phyloP scores from a whole-genome alignment of 129 eudicot genomes.

The Silybum marianum region DNA sequence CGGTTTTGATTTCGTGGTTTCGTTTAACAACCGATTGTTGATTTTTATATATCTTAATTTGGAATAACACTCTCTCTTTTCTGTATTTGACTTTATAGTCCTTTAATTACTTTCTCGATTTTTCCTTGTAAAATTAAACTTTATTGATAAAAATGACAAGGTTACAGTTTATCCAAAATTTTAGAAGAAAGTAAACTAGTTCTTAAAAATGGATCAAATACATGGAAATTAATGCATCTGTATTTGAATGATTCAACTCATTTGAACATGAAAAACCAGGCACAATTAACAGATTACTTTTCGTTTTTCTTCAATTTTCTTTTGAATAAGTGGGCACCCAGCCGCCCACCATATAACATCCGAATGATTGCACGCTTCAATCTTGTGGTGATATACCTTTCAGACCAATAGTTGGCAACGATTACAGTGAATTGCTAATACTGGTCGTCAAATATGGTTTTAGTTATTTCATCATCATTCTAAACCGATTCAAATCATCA shows the following conservation, averaged over 20 bases:
- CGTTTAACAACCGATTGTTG: background rate
- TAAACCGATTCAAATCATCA: background rate
- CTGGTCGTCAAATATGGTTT: background rate
- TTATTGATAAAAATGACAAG: background rate
- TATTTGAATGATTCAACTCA: slow-evolving; percentile 17
- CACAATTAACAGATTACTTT: background rate
- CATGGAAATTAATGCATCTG: background rate
- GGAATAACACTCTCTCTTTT: slow-evolving; percentile 4
- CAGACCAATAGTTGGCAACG: background rate
- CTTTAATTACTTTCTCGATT: background rate
- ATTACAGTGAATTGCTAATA: background rate
- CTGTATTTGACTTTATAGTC: background rate
- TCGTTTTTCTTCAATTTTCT: background rate
- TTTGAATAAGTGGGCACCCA: too few relatives aligned
- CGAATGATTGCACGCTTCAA: background rate
- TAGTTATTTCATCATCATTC: background rate
- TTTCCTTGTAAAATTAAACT: background rate
- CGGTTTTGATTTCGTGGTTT: too few relatives aligned
- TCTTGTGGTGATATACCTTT: background rate
- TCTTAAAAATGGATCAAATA: background rate
- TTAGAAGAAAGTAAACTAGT: background rate
- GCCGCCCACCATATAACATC: background rate
- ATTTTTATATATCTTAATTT: background rate
- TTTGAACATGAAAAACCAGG: background rate
- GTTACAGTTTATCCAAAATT: background rate